Conservation (phyloP, 305 asterid species). For the Ilex paraguariensis region DNA sequence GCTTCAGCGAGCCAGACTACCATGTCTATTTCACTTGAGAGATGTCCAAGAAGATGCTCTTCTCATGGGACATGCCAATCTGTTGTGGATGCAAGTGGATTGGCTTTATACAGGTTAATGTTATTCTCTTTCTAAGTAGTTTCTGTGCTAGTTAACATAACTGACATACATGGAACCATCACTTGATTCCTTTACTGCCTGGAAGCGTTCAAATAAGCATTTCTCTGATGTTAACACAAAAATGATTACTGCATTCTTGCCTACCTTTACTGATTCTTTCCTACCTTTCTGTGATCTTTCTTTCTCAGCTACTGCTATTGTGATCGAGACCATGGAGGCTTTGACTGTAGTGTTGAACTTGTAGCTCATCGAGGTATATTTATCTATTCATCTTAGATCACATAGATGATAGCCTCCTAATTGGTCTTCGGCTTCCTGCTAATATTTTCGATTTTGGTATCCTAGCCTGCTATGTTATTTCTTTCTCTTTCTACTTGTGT, state of each 20-base stretch:
- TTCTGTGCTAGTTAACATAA: slow-evolving; percentile 5
- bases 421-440: neutral
- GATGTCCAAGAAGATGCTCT: slow-evolving; percentile 85
- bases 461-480: too few species aligned
- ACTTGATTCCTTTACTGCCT: neutral
- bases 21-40: slow-evolving; percentile 74
- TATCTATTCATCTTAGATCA: neutral
- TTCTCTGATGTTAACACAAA: neutral
- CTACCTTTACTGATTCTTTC: too few species aligned
- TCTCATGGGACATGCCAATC: slow-evolving; percentile 72
- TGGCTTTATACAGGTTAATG: slow-evolving; percentile 66
- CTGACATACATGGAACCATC: neutral
- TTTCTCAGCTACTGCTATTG: slow-evolving; percentile 73
- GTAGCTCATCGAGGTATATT: slow-evolving; percentile 68
- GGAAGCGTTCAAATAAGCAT: neutral
- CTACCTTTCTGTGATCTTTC: slow-evolving; percentile 7
- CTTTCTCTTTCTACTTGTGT: too few species aligned
- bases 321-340: slow-evolving; percentile 89
- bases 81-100: slow-evolving; percentile 67
- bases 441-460: too few species aligned
- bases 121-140: slow-evolving; percentile 2
- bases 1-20: slow-evolving; percentile 33
- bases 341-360: slow-evolving; percentile 81
- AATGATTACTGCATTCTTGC: too few species aligned
- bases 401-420: neutral